Conservation (phyloP, 176 grass and related monocot species). For the Saccharum spontaneum region DNA sequence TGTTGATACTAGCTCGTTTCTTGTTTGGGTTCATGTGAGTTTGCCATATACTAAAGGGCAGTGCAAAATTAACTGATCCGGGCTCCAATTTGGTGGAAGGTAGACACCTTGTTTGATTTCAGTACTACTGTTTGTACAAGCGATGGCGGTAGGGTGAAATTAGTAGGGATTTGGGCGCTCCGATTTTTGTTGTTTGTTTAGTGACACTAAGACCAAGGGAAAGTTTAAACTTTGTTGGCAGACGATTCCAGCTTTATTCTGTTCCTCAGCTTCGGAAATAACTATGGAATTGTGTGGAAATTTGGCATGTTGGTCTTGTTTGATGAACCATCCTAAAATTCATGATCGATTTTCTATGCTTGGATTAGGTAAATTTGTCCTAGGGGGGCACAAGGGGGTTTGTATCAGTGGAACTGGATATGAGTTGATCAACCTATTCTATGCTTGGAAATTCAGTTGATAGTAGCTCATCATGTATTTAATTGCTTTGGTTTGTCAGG, state of each 20-base stretch:
- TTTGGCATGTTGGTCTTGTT: background rate
- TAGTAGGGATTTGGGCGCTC: background rate
- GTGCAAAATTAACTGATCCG: background rate
- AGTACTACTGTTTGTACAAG: background rate
- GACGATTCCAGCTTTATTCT: background rate
- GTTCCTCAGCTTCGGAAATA: background rate
- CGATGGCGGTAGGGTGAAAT: background rate
- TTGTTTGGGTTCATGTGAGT: background rate
- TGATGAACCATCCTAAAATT: background rate
- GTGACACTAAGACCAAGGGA: background rate
- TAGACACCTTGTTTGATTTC: background rate
- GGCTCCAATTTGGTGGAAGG: background rate
- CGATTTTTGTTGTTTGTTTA: background rate
- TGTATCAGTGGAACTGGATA: background rate
- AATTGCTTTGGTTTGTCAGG: constrained; percentile 24
- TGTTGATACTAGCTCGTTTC: background rate
- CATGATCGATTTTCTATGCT: background rate
- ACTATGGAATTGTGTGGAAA: background rate
- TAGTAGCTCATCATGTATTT: background rate
- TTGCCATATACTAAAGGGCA: background rate
- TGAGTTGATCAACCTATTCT: background rate
- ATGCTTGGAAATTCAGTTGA: background rate
- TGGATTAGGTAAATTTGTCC: background rate
- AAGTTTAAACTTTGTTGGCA: background rate
- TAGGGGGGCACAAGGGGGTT: background rate